These are phyloP conservation scores for Amanita fuliginea DNA, from an alignment of 768 basidiomycete species.

Conservation along the genomic window DNA sequence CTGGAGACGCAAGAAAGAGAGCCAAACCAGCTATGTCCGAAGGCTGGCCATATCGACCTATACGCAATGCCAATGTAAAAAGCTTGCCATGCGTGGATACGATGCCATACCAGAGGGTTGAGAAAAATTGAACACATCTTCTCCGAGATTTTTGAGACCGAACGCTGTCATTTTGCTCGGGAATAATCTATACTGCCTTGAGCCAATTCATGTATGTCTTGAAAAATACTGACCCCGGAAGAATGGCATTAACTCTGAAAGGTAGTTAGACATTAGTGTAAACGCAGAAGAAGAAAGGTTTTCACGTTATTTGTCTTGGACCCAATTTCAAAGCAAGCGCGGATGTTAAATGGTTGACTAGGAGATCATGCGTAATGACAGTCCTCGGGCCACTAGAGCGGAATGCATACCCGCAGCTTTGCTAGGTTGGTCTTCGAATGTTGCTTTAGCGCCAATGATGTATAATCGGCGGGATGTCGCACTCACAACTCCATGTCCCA, in stretches of 20 bases:
- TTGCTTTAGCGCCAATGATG: constrained; percentile 2
- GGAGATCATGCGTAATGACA: not conserved
- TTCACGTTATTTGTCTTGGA: constrained; percentile 53
- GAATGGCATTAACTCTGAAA: constrained; percentile 72
- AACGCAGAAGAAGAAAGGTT: constrained; percentile 5
- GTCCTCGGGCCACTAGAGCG: not conserved
- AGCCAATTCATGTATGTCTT: constrained; percentile 4
- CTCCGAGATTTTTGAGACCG: constrained; percentile 45
- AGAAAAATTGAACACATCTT: constrained; percentile 33
- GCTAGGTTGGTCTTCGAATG: constrained; percentile 54
- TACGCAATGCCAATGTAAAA: constrained; percentile 2
- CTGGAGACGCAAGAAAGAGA: constrained; percentile 61
- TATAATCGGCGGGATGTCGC: not conserved
- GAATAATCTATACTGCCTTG: constrained; percentile 40
- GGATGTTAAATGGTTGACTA: constrained; percentile 72
- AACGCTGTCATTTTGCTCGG: constrained; percentile 81
- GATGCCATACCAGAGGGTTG: constrained; percentile 53
- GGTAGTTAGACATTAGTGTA: not conserved
- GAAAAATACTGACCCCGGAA: constrained; percentile 48
- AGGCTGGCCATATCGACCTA: constrained; percentile 56
- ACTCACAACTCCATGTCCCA: constrained; percentile 76
- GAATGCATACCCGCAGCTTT: constrained; percentile 59
- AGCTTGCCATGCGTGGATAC: not conserved
- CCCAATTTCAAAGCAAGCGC: constrained; percentile 58
- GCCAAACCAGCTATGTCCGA: constrained; percentile 64